These are phyloP conservation scores for Primulina tabacum DNA, from an alignment of 257 asterid genomes.

Conservation along the genomic window DNA sequence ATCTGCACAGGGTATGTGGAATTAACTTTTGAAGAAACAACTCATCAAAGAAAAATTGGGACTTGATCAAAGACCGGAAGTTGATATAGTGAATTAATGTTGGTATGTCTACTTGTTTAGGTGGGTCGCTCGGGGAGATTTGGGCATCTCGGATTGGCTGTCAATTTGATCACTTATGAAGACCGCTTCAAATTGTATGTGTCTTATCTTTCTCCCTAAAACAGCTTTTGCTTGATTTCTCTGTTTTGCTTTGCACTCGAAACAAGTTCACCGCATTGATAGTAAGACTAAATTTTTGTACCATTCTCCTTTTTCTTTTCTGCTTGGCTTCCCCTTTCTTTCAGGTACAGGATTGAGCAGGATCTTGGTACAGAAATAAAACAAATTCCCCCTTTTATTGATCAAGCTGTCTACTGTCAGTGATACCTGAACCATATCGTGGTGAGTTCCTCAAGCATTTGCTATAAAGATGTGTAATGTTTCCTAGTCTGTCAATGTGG, in stretches of 20 bases:
- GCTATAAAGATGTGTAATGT: not conserved
- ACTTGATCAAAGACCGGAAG: not conserved
- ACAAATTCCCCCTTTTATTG: constrained; percentile 39
- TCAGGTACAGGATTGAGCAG: constrained; percentile 41
- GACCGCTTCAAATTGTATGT: constrained; percentile 36
- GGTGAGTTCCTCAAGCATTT: not conserved
- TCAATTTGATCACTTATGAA: constrained; percentile 32
- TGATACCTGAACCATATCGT: constrained; percentile 9
- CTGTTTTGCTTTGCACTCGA: not conserved
- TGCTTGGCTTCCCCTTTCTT: not conserved
- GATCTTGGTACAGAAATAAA: constrained; percentile 45
- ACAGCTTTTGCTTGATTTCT: not conserved
- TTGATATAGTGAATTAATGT: not conserved
- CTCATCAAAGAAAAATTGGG: not conserved
- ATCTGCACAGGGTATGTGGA: constrained; percentile 48
- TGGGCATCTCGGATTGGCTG: constrained; percentile 40
- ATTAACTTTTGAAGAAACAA: not conserved
- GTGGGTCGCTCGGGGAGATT: constrained; percentile 42
- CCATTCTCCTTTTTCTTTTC: not conserved
- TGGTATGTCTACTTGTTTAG: constrained; percentile 20
- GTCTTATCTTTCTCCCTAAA: not conserved
- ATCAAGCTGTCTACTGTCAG: constrained; percentile 35
- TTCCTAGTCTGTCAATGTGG: not conserved
- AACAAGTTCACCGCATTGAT: not conserved
- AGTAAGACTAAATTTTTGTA: not conserved